Percentiles rank a stretch among this genome's conserved stretches.
Conservation (phyloP, 768 basidiomycete species). For the Russula brevipes region DNA sequence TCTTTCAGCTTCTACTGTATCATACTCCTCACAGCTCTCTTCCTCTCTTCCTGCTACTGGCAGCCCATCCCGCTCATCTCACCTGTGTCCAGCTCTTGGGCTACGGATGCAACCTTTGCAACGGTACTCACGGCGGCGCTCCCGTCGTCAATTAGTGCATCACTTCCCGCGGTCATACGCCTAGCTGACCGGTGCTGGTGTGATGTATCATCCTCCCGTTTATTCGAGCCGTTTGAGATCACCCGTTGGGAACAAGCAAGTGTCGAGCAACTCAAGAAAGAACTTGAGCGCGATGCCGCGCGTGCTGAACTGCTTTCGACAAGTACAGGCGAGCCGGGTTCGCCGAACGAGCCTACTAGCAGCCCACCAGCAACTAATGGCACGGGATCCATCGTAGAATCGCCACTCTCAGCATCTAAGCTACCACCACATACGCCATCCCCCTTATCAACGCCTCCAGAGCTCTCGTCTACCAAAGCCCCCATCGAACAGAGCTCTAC, state of each 20-base stretch:
- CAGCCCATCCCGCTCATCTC: constrained; percentile 68
- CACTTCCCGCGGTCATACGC: constrained; percentile 54
- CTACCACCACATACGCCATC: background rate
- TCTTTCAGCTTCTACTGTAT: constrained; percentile 76
- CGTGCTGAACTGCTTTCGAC: constrained; percentile 26
- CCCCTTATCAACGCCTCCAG: background rate
- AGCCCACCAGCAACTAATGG: background rate
- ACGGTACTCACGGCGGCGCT: constrained; percentile 50
- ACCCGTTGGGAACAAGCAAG: constrained; percentile 70
- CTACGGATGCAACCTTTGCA: constrained; percentile 67
- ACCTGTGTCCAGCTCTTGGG: constrained; percentile 60
- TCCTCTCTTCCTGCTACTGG: constrained; percentile 87
- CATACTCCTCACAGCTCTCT: constrained; percentile 72
- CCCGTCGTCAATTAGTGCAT: constrained; percentile 35
- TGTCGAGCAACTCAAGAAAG: constrained; percentile 42
- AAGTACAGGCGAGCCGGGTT: background rate
- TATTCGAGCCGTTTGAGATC: constrained; percentile 76
- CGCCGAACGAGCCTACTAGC: constrained; percentile 4
- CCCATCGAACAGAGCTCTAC: constrained; percentile 1
- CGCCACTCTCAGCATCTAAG: background rate
- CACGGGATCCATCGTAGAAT: background rate
- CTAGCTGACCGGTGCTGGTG: constrained; percentile 84
- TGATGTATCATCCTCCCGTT: constrained; percentile 55
- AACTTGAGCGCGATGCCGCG: constrained; percentile 37
- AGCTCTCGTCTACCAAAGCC: background rate